Conservation (phyloP, 345 rosid genomes). For the Ailanthus altissimus region DNA sequence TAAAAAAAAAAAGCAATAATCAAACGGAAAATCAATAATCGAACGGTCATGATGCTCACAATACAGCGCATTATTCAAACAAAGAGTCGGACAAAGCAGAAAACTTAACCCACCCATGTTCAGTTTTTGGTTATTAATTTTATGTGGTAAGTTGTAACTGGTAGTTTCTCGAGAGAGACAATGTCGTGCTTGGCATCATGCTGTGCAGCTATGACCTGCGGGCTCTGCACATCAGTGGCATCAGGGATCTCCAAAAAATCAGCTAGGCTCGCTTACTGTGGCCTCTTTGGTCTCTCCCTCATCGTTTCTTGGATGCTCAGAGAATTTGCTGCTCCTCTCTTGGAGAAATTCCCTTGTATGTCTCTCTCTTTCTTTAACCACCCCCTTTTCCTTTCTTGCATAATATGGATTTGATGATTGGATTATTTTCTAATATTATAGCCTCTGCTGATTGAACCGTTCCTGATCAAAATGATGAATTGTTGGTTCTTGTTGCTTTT, state of each 20-base stretch:
- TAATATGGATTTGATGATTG: background rate
- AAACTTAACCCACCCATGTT: too few relatives aligned
- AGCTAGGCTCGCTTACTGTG: slow-evolving; percentile 90
- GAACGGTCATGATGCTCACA: too few relatives aligned
- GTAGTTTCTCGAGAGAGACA: slow-evolving; percentile 17
- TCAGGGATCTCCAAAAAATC: slow-evolving; percentile 80
- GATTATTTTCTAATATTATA: background rate
- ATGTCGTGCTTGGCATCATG: slow-evolving; percentile 90
- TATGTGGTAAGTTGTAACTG: background rate
- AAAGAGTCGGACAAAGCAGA: too few relatives aligned
- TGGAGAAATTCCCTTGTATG: slow-evolving; percentile 76
- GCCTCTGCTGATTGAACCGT: background rate
- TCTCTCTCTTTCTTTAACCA: background rate
- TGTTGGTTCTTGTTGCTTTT: background rate
- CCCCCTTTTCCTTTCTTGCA: background rate
- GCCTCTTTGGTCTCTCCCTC: slow-evolving; percentile 85
- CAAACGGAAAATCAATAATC: too few relatives aligned
- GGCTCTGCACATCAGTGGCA: slow-evolving; percentile 86
- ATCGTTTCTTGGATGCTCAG: slow-evolving; percentile 89
- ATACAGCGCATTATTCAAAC: background rate
- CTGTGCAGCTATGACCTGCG: slow-evolving; percentile 80
- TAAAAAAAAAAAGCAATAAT: too few relatives aligned
- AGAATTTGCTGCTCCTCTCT: slow-evolving; percentile 75
- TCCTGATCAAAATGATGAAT: background rate
- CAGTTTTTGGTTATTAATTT: background rate